Conservation (phyloP, 257 asterid species). For the Voacanga thouarsii region DNA sequence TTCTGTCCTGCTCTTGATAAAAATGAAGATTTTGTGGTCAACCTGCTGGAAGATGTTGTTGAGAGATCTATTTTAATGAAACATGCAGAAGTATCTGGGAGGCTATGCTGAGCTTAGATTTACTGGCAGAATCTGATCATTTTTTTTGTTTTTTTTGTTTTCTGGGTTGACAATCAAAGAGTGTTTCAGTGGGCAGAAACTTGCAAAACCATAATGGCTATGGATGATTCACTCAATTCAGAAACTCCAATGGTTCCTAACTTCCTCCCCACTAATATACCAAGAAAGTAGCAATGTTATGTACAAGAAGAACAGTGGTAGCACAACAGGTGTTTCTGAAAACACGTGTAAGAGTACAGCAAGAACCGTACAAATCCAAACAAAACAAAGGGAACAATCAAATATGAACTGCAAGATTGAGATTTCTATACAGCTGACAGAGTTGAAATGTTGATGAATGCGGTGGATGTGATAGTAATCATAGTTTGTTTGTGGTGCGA, state of each 20-base stretch:
- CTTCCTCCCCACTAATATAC: too few species aligned
- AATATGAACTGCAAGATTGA: too few species aligned
- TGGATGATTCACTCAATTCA: too few species aligned
- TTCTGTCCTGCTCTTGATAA: slow-evolving; percentile 4
- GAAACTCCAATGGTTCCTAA: too few species aligned
- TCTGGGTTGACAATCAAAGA: background rate
- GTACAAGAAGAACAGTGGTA: too few species aligned
- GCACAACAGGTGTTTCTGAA: too few species aligned
- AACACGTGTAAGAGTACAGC: too few species aligned
- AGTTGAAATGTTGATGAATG: background rate
- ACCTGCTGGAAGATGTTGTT: background rate
- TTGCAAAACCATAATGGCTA: background rate
- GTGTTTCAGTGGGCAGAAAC: background rate
- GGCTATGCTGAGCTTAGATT: background rate
- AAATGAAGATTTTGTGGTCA: slow-evolving; percentile 2
- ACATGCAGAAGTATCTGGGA: slow-evolving; percentile 14
- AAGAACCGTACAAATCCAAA: too few species aligned
- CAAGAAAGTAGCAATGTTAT: too few species aligned
- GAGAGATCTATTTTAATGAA: background rate
- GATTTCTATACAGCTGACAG: too few species aligned
- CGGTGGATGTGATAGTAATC: background rate
- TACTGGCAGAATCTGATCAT: background rate
- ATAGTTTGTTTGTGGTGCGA: background rate
- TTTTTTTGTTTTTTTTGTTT: background rate
- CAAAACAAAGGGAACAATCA: too few species aligned